Base-by-base conservation (phyloP, 139 green algal species). In the Pedinophyceae sp. region DNA sequence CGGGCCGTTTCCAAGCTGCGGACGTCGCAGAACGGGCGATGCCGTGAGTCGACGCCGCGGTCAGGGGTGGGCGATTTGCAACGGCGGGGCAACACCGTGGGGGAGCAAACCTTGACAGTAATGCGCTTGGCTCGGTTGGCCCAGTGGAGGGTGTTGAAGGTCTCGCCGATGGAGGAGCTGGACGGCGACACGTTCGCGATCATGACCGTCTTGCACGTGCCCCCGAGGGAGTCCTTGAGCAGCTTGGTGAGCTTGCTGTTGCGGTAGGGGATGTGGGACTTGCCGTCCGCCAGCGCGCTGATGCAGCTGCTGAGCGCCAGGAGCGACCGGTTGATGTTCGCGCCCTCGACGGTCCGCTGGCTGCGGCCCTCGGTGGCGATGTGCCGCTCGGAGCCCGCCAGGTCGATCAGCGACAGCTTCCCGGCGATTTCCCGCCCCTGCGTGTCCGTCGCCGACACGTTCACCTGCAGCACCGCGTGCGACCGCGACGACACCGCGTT, bases 281-380 rank as follows among this genome's bases (percentile, higher is more conserved):
- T 72, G 3, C 66, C 65, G 22, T 59, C 59, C 25, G 75, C 81
- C 24, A 92, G 58, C 16, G 81, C 82, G 54, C 86, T 88, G 67
- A 94, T 90, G 75, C 78, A 89, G 71, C 92, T 92, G 28, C 78
- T 78, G 2, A 94, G 80, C 3, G 85, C 79, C 22, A 89, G 66
- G 43, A 94, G 61, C 4, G 69, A 83, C 68, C 38, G 65, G 67
- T 91, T 91, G 63, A 91, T 91, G 66, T 85, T 82, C 24, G 77
- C 75, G 27, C 77, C 82, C 48, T 91, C 82, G 19, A 48, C 3
- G 20, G 50, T 25, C 49, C 49, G 20, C 5, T 43, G n/a, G 20
- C 29, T 38, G 28, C 34, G 27, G n/a, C 52, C 64, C 23, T 59
- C 30, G 2, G 55, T 65, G 10, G 64, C 57, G 7, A 16, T 17